phyloP scores from a whole-genome alignment of 352 stramenopile species.

The Pseudoperonospora humuli region DNA sequence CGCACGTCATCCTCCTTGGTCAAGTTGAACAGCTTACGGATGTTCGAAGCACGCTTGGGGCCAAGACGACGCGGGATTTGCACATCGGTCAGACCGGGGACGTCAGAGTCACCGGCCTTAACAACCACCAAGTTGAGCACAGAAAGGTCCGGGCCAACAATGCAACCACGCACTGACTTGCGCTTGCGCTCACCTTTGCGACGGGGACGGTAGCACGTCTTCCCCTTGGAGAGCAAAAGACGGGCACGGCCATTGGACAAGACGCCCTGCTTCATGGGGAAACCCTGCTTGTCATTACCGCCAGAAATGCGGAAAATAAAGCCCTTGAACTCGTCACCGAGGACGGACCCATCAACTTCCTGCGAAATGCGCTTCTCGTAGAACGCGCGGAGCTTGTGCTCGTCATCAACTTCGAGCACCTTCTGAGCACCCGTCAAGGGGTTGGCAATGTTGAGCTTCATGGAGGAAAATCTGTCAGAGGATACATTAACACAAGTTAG shows the following conservation, averaged over 20 bases:
- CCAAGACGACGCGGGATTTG: slow-evolving; percentile 94
- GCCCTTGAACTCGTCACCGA: slow-evolving; percentile 99
- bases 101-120: slow-evolving; percentile 94
- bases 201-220: slow-evolving; percentile 94
- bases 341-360: slow-evolving; percentile 96
- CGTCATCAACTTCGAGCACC: slow-evolving; percentile 99
- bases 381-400: slow-evolving; percentile 98
- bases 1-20: slow-evolving; percentile 99
- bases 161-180: slow-evolving; percentile 99
- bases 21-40: slow-evolving; percentile 99
- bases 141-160: slow-evolving; percentile 98
- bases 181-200: slow-evolving; percentile 96
- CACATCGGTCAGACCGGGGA: slow-evolving; percentile 97
- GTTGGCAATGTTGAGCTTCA: slow-evolving; percentile 99
- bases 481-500: background rate
- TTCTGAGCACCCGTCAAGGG: slow-evolving; percentile 97
- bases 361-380: slow-evolving; percentile 99
- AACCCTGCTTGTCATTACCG: slow-evolving; percentile 99
- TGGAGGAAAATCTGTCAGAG: slow-evolving; percentile 41
- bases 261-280: slow-evolving; percentile 99
- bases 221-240: slow-evolving; percentile 96
- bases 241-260: slow-evolving; percentile 97
- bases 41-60: slow-evolving; percentile 99
- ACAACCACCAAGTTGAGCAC: slow-evolving; percentile 99
- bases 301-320: slow-evolving; percentile 98